Conservation (phyloP, 768 basidiomycete species). For the Austroboletus eburneus region DNA sequence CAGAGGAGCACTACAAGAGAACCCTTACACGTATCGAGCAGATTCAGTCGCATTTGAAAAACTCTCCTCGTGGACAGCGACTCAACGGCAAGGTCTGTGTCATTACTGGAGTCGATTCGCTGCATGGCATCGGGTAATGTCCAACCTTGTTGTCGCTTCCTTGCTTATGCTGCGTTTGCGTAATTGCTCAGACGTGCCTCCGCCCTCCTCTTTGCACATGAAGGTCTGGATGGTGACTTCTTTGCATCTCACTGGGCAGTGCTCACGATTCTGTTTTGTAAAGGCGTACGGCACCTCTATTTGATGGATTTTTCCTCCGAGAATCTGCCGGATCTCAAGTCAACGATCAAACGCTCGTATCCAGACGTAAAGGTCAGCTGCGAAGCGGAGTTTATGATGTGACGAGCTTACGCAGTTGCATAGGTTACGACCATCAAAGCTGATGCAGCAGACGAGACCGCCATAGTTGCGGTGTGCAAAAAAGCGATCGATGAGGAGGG, state of each 20-base stretch:
- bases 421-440: constrained; percentile 76
- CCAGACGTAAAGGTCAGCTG: constrained; percentile 69
- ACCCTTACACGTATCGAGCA: constrained; percentile 64
- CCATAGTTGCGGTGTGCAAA: constrained; percentile 65
- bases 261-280: not conserved
- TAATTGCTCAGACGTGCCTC: constrained; percentile 56
- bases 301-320: constrained; percentile 65
- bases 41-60: constrained; percentile 64
- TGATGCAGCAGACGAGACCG: constrained; percentile 77
- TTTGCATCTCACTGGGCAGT: constrained; percentile 1
- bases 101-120: constrained; percentile 83
- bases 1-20: constrained; percentile 53
- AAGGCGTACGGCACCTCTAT: constrained; percentile 76
- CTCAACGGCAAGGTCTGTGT: constrained; percentile 79
- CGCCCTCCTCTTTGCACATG: constrained; percentile 71
- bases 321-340: constrained; percentile 67
- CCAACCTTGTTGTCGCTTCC: constrained; percentile 6
- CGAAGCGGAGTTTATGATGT: not conserved
- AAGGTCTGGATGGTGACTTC: constrained; percentile 45
- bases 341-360: constrained; percentile 62
- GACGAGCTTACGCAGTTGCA: constrained; percentile 9
- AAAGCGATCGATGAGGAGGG: constrained; percentile 78
- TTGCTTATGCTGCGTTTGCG: constrained; percentile 11
- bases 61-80: constrained; percentile 47
- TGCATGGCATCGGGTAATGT: constrained; percentile 82